A percentile compares a stretch with the other conserved stretches of the same genome.
Conservation (phyloP, 2,329 filamentous ascomycete species). For the Nigrograna mackinnonii region DNA sequence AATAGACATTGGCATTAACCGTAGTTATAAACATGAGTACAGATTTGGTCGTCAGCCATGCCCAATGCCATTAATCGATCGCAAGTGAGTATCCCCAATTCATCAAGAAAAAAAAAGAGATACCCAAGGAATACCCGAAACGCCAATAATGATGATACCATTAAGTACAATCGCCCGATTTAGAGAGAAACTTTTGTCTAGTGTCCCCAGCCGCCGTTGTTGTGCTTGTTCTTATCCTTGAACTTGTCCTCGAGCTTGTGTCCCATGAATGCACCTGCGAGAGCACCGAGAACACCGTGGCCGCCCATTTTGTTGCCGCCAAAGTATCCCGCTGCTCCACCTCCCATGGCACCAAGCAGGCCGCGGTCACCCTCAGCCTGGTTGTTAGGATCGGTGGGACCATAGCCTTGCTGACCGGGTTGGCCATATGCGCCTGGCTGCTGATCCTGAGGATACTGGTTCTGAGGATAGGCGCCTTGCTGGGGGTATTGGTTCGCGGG, state of each 20-base stretch:
- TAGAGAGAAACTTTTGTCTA: not conserved
- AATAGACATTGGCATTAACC: no score
- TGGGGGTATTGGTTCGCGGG: slow-evolving; percentile 44
- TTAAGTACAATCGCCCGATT: no score
- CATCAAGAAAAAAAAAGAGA: not conserved
- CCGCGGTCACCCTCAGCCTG: slow-evolving; percentile 60
- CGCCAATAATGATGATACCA: not conserved
- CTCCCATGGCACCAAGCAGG: slow-evolving; percentile 59
- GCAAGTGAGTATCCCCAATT: not conserved
- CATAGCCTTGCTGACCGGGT: slow-evolving; percentile 42
- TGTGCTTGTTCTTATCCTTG: slow-evolving; percentile 46
- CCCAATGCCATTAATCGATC: not conserved
- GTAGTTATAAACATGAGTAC: not conserved
- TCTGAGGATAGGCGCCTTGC: slow-evolving; percentile 43
- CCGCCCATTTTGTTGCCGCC: slow-evolving; percentile 58
- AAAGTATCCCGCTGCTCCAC: slow-evolving; percentile 60
- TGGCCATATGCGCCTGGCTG: slow-evolving; percentile 34
- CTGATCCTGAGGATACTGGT: slow-evolving; percentile 40
- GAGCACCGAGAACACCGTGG: slow-evolving; percentile 60
- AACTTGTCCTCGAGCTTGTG: slow-evolving; percentile 58
- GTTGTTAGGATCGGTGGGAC: slow-evolving; percentile 48
- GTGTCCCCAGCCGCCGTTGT: not conserved
- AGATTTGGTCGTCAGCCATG: not conserved
- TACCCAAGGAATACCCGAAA: not conserved
- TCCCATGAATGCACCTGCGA: slow-evolving; percentile 61